These are phyloP conservation scores for Cornus florida DNA, from an alignment of 148 eudicot genomes.

Conservation along the genomic window DNA sequence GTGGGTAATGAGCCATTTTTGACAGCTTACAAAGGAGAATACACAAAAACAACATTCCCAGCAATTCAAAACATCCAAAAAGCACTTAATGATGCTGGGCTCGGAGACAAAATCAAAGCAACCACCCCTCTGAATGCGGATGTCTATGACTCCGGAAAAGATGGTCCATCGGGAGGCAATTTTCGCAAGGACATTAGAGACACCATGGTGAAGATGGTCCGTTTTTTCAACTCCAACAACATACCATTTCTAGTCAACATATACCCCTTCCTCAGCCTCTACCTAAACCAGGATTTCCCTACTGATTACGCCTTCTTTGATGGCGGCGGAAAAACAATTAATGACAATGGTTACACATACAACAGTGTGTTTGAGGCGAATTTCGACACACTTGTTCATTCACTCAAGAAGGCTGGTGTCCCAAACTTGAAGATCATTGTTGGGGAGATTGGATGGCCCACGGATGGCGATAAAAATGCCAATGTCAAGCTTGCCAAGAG, in stretches of 20 bases:
- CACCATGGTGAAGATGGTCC: conserved; percentile 52
- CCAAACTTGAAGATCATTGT: conserved; percentile 22
- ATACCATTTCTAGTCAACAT: conserved; percentile 34
- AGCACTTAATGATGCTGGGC: conserved; percentile 66
- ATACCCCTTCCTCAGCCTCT: conserved; percentile 35
- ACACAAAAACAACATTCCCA: conserved; percentile 45
- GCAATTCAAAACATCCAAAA: conserved; percentile 72
- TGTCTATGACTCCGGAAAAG: conserved; percentile 56
- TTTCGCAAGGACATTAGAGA: conserved; percentile 55
- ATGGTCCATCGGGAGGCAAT: conserved; percentile 57
- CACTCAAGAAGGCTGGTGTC: conserved; percentile 20
- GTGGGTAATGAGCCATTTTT: conserved; percentile 94
- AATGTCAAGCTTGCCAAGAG: conserved; percentile 19
- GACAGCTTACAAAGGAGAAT: conserved; percentile 57
- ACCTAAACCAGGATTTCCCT: conserved; percentile 25
- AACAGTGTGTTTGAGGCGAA: conserved; percentile 36
- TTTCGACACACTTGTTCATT: conserved; percentile 28
- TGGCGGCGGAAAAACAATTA: conserved; percentile 13
- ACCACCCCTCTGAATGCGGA: conserved; percentile 84
- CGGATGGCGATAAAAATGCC: conserved; percentile 23
- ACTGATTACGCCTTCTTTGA: conserved; percentile 36
- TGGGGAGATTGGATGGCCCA: conserved; percentile 47
- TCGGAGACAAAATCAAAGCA: conserved; percentile 52
- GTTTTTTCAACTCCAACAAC: conserved; percentile 15
- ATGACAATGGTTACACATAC: conserved; percentile 19